Evolutionary conservation across 768 basidiomycete species (phyloP).

Genomic region (Holtermannia corniformis): DNA sequence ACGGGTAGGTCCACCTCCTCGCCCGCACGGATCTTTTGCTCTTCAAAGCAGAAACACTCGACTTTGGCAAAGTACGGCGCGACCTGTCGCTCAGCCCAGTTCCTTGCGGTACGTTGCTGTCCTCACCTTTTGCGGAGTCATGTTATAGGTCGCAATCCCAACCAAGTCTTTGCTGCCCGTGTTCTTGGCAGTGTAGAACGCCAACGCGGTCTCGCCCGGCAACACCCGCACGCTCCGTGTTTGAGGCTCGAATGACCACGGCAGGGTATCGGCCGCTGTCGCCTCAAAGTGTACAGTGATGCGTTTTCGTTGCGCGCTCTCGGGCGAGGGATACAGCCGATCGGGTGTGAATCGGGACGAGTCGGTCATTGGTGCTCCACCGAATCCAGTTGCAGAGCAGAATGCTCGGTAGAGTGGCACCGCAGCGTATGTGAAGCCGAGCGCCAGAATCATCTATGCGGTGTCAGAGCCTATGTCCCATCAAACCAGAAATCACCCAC

Average conservation of each 20-base stretch:
- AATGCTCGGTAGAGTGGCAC: conserved; percentile 97
- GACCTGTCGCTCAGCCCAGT: conserved; percentile 49
- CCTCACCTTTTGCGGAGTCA: conserved; percentile 88
- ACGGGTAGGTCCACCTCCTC: conserved; percentile 98
- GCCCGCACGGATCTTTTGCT: conserved; percentile 84
- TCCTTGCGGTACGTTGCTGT: background rate
- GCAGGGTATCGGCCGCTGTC: conserved; percentile 74
- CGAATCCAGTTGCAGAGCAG: conserved; percentile 94
- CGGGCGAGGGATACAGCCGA: conserved; percentile 51
- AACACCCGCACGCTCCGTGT: conserved; percentile 82
- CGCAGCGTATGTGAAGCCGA: conserved; percentile 89
- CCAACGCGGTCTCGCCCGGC: conserved; percentile 90
- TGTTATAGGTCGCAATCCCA: conserved; percentile 98
- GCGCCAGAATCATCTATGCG: conserved; percentile 59
- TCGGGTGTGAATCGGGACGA: conserved; percentile 55
- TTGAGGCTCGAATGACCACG: conserved; percentile 87
- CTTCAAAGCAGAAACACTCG: conserved; percentile 99
- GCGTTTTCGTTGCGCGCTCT: conserved; percentile 51
- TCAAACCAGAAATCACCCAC: conserved; percentile 13
- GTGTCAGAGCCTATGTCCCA: background rate
- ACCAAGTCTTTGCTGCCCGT: conserved; percentile 76
- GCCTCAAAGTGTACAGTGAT: conserved; percentile 97
- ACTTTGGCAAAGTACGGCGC: conserved; percentile 99
- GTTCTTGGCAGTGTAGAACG: conserved; percentile 93
- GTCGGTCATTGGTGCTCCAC: conserved; percentile 83